Evolutionary conservation across 805 yeast genomes (phyloP), one percentile per base, ranked within the genome.

Genomic region (Starmerella gropengiesseri): DNA sequence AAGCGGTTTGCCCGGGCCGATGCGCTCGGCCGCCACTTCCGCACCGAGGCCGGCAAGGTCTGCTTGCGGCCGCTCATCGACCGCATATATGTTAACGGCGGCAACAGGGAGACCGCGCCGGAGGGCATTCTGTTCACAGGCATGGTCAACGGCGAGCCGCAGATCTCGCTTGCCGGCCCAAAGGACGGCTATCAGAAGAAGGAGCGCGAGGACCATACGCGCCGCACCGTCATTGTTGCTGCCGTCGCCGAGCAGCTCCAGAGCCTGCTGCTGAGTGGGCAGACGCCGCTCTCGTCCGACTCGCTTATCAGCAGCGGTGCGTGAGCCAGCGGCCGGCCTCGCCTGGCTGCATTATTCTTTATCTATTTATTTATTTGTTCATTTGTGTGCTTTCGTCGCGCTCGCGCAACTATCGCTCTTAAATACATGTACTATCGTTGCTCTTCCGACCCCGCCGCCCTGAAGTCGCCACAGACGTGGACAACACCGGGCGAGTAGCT

Each of bases 401-500:
- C n/a, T n/a, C n/a, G n/a, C n/a, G n/a, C n/a, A n/a, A n/a, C n/a
- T 19, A 8, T 19, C 7, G 12, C 11, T 25, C n/a, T 31, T 32
- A 19, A 5, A 9, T 16, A 13, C 11, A n/a, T 7, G 8, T 22
- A 22, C 6, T 22, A 6, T 7, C 6, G 25, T 9, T 22, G 25
- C 6, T 6, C 25, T 22, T 9, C 8, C 8, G 25, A 22, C 9
- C 9, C 25, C 9, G 9, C n/a, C n/a, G n/a, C n/a, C n/a, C n/a
- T 14, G 41, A 62, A 61, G 47, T 75, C 80, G 3, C 70, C 64
- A 35, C 82, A 81, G 2, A 81, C 63, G 52, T 84, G 95, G 78
- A 82, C 78, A 2, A 85, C 76, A 37, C 80, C 89, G 0, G 95
- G 95, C 0, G 94, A 93, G 67, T 77, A 84, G 0, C 89, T 81